A percentile compares a stretch with the other conserved stretches of the same genome.
Conservation (phyloP, 345 rosid genomes). For the Zanthoxylum bungeanum region DNA sequence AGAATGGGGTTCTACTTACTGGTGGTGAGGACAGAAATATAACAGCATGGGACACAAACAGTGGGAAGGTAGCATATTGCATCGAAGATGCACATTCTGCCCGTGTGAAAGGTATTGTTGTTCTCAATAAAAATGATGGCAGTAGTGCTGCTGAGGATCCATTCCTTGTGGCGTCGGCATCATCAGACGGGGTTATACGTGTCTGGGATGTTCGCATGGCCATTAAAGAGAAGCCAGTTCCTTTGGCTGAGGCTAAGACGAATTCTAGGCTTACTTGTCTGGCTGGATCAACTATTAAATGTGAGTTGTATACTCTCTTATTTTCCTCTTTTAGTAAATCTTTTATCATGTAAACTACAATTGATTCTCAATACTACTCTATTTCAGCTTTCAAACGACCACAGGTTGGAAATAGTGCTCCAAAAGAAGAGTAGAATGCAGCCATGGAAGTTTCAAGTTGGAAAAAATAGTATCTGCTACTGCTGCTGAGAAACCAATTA, state of each 20-base stretch:
- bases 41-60: constrained; percentile 86
- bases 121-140: constrained; percentile 47
- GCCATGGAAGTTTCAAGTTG: constrained; percentile 11
- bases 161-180: constrained; percentile 72
- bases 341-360: neutral
- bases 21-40: constrained; percentile 86
- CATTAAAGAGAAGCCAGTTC: constrained; percentile 54
- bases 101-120: constrained; percentile 85
- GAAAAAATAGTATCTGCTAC: neutral
- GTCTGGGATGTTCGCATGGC: constrained; percentile 93
- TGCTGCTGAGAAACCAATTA: neutral
- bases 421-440: constrained; percentile 17
- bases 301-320: constrained; percentile 45
- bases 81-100: constrained; percentile 76
- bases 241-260: constrained; percentile 77
- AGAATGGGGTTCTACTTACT: constrained; percentile 75
- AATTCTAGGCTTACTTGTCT: constrained; percentile 93
- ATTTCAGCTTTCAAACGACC: constrained; percentile 31
- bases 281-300: constrained; percentile 70
- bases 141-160: constrained; percentile 53
- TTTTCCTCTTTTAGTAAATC: too few species aligned
- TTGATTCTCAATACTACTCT: neutral
- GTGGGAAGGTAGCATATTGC: constrained; percentile 73
- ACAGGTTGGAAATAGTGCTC: constrained; percentile 17
- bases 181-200: constrained; percentile 86